Base-by-base conservation (phyloP, 352 stramenopile species). In the Globisporangium acanthophoron region DNA sequence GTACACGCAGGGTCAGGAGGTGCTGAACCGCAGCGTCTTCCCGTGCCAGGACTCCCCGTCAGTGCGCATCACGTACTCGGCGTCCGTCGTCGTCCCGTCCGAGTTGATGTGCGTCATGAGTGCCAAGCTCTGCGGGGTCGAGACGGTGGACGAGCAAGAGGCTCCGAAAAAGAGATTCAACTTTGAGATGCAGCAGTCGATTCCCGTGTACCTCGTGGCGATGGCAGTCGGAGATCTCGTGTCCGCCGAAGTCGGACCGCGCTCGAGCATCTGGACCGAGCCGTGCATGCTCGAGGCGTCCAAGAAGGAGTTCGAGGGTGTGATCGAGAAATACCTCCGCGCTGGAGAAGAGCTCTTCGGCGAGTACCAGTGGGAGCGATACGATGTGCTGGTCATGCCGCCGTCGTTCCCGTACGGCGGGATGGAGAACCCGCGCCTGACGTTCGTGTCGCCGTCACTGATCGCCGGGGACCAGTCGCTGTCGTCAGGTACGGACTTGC, bases 341-440 rank as follows among this genome's bases (percentile, higher is more conserved):
- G 84, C 88, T 18, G 82, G 85, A 27, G 86, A 93, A 58, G 64
- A 66, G 0, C 78, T 92, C 37, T 92, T 96, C 54, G 84, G 82
- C 13, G 71, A 81, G n/a, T 96, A 96, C 58, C 54, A 82, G 52
- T 96, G 86, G 86, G 82, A 90, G 55, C 78, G 74, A 9, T 96
- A 96, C 61, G 85, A 93, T 56, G 58, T 96, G 52, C 56, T 96
- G 44, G 74, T 90, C 39, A 90, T 96, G 83, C 86, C 86, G 11
- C 84, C 84, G 7, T 94, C 78, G n/a, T 96, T 97, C 58, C 85
- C 87, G 0, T 99, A 99, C 70, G 97, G 97, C 39, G 97, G 97
- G n/a, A 99, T 99, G 97, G 97, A 99, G 70, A 97, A 97, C 71
- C 91, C 91, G 9, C 80, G 87, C 33, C 74, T 97, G 40, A 97